phyloP scores from a whole-genome alignment of 176 grass and related monocot species.

The Zoysia pacifica region DNA sequence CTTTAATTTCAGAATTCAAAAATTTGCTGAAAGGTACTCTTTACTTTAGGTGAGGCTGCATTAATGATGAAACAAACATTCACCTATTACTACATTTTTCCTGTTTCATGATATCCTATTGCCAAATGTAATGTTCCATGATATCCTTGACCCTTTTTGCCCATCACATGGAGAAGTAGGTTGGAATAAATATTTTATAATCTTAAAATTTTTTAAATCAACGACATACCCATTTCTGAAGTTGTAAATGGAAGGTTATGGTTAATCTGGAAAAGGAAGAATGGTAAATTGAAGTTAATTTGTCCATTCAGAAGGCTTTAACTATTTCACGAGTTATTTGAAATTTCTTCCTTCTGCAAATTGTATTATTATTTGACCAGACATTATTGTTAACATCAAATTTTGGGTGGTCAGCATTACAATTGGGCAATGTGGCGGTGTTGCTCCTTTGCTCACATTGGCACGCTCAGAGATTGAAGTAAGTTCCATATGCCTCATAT shows the following conservation, averaged over 20 bases:
- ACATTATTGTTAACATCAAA: conserved; percentile 38
- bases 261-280: not conserved
- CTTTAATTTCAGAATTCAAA: not conserved
- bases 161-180: conserved; percentile 18
- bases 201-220: not conserved
- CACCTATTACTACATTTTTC: not conserved
- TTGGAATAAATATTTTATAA: conserved; percentile 2
- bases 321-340: conserved; percentile 17
- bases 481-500: conserved; percentile 47
- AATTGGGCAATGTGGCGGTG: conserved; percentile 93
- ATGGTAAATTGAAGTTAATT: not conserved
- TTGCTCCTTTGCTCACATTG: conserved; percentile 88
- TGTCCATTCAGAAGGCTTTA: not conserved
- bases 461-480: conserved; percentile 93
- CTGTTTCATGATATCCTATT: conserved; percentile 4
- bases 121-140: conserved; percentile 11
- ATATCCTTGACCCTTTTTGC: conserved; percentile 11
- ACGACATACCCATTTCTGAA: too few species aligned
- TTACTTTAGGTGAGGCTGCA: conserved; percentile 9
- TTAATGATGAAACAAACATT: conserved; percentile 23
- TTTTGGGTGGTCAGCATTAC: conserved; percentile 76
- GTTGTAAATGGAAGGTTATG: not conserved
- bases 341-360: not conserved
- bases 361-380: not conserved
- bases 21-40: conserved; percentile 12